Evolutionary conservation across 441 rosid genomes (phyloP), one percentile per base, ranked within the genome.

Genomic region (Gossypium gossypioides): DNA sequence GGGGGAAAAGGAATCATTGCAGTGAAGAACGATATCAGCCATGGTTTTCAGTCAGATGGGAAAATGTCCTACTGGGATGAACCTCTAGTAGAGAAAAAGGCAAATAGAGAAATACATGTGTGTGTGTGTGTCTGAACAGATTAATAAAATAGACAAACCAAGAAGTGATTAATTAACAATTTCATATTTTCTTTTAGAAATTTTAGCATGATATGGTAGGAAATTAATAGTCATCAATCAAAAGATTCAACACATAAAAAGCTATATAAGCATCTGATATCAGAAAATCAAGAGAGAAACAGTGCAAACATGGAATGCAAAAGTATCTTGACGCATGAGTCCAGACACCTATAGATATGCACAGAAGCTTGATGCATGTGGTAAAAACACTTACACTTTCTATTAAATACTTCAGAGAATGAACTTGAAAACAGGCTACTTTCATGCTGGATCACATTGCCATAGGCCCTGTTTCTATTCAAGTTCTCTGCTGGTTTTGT

Each of bases 351-450:
- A 22, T 46, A 27, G n/a, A 55, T 2, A 69, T 12, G 50, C 40
- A 69, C 18, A 29, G 10, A 16, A 44, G 32, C 51, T 57, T 50
- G 15, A 69, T 16, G 48, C 6, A 63, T 37, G 32, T 55, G 50
- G 27, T 21, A 58, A 21, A 16, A 77, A 56, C 51, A 59, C 88
- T 80, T 78, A 88, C 93, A 44, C 74, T 83, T 73, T 69, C 83
- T 77, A 73, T 76, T 86, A 68, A 86, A 85, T 12, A 88, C 72
- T 37, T 86, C 93, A 21, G 93, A 87, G 54, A 86, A 75, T 6
- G 93, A 88, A 80, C 91, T 86, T 55, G 93, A 88, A 76, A 86
- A 88, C 42, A 88, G 86, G 77, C 93, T 86, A 82, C 86, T 88
- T 74, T 88, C 93, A 80, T 81, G 81, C 77, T 85, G 86, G 68